Conservation (phyloP, 768 basidiomycete species). For the Candolleomyces efflorescens region DNA sequence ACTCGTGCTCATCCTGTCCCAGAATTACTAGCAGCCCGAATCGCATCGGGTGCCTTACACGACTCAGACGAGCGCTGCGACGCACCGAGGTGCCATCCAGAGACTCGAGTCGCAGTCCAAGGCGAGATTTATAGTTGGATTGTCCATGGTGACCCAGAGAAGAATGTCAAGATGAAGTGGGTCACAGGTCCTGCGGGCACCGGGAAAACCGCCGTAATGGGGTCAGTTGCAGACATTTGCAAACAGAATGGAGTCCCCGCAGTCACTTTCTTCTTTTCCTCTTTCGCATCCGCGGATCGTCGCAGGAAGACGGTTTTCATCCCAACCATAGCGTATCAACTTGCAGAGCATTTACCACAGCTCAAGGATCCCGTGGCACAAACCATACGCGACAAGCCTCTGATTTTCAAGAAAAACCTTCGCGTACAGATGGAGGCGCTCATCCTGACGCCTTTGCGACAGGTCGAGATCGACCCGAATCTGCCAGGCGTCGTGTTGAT, state of each 20-base stretch:
- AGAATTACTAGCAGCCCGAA: background rate
- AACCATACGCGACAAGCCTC: background rate
- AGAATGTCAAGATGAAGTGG: too few species aligned
- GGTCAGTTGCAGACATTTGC: background rate
- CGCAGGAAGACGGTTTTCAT: background rate
- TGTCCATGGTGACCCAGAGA: background rate
- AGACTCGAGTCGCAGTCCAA: conserved; percentile 7
- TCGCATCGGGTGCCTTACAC: conserved; percentile 3
- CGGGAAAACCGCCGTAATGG: too few species aligned
- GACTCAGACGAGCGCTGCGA: conserved; percentile 9
- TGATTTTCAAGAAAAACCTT: background rate
- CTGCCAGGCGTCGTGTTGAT: conserved; percentile 1
- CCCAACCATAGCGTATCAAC: background rate
- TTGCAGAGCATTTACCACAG: background rate
- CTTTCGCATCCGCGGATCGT: background rate
- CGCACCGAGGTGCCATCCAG: conserved; percentile 2
- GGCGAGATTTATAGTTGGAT: conserved; percentile 7
- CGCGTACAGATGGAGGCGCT: background rate
- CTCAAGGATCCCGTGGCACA: background rate
- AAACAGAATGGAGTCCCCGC: background rate
- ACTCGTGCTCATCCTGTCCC: background rate
- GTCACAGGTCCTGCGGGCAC: too few species aligned
- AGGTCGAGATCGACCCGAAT: background rate
- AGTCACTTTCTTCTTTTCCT: conserved; percentile 10
- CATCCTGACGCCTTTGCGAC: background rate